Evolutionary conservation across 345 rosid species (phyloP).

Genomic region (Psidium friedrichsthalianum): DNA sequence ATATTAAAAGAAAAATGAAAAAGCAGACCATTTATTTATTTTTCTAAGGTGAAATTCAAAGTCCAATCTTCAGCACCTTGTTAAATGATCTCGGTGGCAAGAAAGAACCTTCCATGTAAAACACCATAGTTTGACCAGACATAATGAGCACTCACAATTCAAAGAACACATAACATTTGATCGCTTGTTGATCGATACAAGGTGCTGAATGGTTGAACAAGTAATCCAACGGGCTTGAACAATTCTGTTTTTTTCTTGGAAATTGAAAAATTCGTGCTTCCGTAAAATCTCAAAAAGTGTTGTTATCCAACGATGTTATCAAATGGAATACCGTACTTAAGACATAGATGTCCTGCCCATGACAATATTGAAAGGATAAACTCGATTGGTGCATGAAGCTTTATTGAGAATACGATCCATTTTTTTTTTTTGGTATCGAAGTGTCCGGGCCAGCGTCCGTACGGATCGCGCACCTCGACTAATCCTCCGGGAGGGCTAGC

Average conservation of each 20-base stretch:
- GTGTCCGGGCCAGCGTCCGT: no score
- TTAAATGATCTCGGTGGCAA: not conserved
- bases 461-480: no score
- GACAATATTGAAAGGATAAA: not conserved
- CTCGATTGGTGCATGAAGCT: fast-evolving
- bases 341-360: not conserved
- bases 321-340: not conserved
- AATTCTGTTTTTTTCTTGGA: no score
- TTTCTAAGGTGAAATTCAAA: not conserved
- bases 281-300: not conserved
- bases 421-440: no score
- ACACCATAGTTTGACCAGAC: not conserved
- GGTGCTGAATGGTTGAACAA: not conserved
- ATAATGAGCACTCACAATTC: not conserved
- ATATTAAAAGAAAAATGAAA: not conserved
- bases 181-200: not conserved
- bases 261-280: not conserved
- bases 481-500: no score
- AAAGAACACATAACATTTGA: not conserved
- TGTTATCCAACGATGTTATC: not conserved
- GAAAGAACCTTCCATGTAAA: not conserved
- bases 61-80: not conserved
- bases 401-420: not conserved
- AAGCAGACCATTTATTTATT: not conserved
- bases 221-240: not conserved